These are phyloP conservation scores for Neltuma alba DNA, from an alignment of 306 rosid genomes.

Conservation along the genomic window DNA sequence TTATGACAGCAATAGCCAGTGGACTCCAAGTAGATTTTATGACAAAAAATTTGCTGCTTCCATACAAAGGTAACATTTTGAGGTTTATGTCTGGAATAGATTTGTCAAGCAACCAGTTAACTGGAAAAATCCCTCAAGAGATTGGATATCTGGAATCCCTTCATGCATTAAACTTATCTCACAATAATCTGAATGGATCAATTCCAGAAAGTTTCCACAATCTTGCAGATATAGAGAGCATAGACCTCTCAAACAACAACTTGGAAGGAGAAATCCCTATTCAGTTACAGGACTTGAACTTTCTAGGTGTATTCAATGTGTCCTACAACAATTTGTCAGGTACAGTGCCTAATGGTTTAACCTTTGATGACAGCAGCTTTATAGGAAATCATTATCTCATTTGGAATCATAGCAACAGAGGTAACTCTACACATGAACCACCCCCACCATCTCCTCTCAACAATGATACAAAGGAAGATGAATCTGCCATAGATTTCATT, in stretches of 20 bases:
- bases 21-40: not conserved
- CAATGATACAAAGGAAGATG: not conserved
- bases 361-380: not conserved
- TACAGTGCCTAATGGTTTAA: not conserved
- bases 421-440: not conserved
- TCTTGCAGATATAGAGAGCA: not conserved
- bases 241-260: not conserved
- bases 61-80: not conserved
- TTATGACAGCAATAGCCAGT: not conserved
- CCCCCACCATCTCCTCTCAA: not conserved
- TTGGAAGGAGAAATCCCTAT: not conserved
- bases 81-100: conserved; percentile 18
- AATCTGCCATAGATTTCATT: not conserved
- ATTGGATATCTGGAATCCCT: not conserved
- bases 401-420: not conserved
- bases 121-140: not conserved
- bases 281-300: not conserved
- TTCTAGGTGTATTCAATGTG: not conserved
- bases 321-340: conserved; percentile 17
- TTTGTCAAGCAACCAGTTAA: conserved; percentile 9
- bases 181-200: not conserved
- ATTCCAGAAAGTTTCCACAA: not conserved
- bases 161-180: conserved; percentile 24
- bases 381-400: not conserved
- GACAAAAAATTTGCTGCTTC: not conserved